Evolutionary conservation across 2,329 filamentous ascomycete species (phyloP), one percentile per base, ranked within the genome.

Genomic region (Monilinia fructigena): DNA sequence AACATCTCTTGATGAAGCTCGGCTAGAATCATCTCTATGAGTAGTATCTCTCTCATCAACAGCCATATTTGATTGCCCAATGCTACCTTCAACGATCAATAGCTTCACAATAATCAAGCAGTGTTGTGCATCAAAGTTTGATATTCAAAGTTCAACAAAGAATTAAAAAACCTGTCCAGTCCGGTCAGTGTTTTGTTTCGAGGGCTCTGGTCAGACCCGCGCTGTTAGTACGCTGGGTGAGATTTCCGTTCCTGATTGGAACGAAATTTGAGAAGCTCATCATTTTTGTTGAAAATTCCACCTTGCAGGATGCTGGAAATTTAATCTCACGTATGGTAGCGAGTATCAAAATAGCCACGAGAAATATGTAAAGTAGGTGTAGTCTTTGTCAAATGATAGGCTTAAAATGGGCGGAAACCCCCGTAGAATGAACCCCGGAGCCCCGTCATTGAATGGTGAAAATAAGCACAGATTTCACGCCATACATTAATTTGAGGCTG

Each of bases 371-470:
- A 52, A 52, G 45, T 60, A 35, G n/a, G 10, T 56, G 23, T 40
- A 56, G 38, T 42, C 23, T 56, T 26, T 26, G 18, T 56, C 55
- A 28, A 38, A 42, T 6, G n/a, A 42, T 23, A 28, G 55, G 38
- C 38, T 28, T 28, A 28, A 23, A 23, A 23, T 35, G n/a, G 14
- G 20, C 40, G 45, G 23, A 48, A 35, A 0, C 20, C 42, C 42
- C 28, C 45, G 50, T 20, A 12, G 16, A 26, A 23, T 18, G 11
- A 59, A 38, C 42, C n/a, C 23, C 28, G 31, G 18, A n/a, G 42
- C 20, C 55, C 55, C 63, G 45, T 31, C 23, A 60, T 38, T 50
- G 16, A 50, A 65, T 65, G 63, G 12, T 60, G 63, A 60, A 60
- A 60, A 60, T 31, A 60, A 55, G 31, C 23, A 35, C 55, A 14